These are phyloP conservation scores for Apiospora marii DNA, from an alignment of 2,329 filamentous ascomycete species.

Conservation along the genomic window DNA sequence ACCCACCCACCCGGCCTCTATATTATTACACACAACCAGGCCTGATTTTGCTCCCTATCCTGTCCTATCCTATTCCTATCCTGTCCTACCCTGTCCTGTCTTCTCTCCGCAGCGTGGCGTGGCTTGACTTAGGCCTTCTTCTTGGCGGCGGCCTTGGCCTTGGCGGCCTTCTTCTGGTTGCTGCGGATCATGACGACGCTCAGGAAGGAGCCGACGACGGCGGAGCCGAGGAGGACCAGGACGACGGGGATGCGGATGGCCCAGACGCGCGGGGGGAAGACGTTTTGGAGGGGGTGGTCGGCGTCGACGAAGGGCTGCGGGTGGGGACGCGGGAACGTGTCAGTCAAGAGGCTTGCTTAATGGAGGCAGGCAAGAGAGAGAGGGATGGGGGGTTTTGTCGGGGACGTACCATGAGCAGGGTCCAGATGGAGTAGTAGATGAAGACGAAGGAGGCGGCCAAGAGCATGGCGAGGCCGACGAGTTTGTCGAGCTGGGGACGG, in stretches of 20 bases:
- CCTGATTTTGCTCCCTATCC: too few relatives aligned
- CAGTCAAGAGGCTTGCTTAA: not conserved
- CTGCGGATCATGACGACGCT: conserved; percentile 98
- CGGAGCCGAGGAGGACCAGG: conserved; percentile 87
- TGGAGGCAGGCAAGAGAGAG: conserved; percentile 26
- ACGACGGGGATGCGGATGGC: conserved; percentile 98
- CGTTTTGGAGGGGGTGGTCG: conserved; percentile 88
- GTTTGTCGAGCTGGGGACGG: conserved; percentile 83
- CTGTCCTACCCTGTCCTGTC: not conserved
- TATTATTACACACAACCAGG: not conserved
- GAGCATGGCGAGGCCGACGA: conserved; percentile 73
- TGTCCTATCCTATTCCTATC: conserved; percentile 30
- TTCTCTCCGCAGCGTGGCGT: too few relatives aligned
- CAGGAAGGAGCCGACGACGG: conserved; percentile 95
- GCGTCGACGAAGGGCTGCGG: conserved; percentile 93
- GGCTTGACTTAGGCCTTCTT: conserved; percentile 78
- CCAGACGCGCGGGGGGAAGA: conserved; percentile 98
- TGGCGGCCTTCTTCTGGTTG: conserved; percentile 96
- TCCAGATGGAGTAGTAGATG: conserved; percentile 97
- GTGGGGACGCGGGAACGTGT: not conserved
- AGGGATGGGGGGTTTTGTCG: conserved; percentile 15
- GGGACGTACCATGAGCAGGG: conserved; percentile 84
- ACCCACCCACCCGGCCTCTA: not conserved
- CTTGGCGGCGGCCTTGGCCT: conserved; percentile 83
- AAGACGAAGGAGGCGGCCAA: conserved; percentile 71